Percentiles rank a stretch among this genome's conserved stretches.
Conservation (phyloP, 441 rosid species). For the Croton laevigatus region DNA sequence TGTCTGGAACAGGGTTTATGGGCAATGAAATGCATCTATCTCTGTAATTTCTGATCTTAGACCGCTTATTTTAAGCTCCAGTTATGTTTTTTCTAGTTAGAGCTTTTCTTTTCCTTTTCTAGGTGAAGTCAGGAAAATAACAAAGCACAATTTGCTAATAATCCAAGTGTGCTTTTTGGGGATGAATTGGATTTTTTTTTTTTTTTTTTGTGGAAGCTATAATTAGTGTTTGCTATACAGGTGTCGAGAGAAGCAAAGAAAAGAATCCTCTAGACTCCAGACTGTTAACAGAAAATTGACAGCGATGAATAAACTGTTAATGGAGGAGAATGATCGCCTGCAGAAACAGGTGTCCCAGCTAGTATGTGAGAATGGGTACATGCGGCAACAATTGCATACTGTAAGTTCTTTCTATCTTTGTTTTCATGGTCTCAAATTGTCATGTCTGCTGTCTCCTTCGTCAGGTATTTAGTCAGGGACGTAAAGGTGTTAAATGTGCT, state of each 20-base stretch:
- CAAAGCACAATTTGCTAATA: background rate
- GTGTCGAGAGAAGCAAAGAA: constrained; percentile 98
- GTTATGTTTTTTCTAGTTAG: background rate
- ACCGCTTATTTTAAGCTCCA: background rate
- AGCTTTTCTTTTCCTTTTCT: background rate
- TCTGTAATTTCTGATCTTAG: constrained; percentile 3
- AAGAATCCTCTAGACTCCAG: constrained; percentile 92
- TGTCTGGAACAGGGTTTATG: too few relatives aligned
- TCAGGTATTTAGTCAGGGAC: background rate
- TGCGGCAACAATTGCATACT: constrained; percentile 82
- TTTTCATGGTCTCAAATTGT: constrained; percentile 1
- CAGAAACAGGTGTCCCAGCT: constrained; percentile 99
- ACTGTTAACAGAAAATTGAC: constrained; percentile 85
- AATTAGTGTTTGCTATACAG: constrained; percentile 38
- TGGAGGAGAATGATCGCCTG: constrained; percentile 98
- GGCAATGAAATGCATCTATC: background rate
- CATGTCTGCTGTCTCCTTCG: background rate
- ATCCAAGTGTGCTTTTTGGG: constrained; percentile 1
- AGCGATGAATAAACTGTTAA: constrained; percentile 94
- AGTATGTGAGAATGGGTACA: constrained; percentile 87
- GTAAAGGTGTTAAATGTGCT: background rate
- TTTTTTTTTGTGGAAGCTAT: constrained; percentile 9
- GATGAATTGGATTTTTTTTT: background rate
- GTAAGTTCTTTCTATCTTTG: constrained; percentile 28
- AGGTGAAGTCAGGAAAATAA: background rate